phyloP scores from a whole-genome alignment of 805 yeast species.

The Candida hispaniensis region DNA sequence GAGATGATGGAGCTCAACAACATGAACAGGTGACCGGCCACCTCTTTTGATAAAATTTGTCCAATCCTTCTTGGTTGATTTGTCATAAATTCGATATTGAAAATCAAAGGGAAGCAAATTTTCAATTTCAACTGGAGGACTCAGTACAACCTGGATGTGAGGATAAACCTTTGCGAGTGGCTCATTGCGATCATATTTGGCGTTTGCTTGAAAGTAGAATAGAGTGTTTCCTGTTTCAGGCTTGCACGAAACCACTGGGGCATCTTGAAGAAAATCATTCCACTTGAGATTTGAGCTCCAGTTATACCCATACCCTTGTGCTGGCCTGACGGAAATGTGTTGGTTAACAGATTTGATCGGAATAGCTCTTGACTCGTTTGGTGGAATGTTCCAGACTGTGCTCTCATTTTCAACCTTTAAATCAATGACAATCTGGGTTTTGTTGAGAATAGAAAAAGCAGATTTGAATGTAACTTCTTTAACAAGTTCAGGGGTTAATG shows the following conservation, averaged over 20 bases:
- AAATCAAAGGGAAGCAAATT: conserved; percentile 79
- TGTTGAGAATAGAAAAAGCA: conserved; percentile 57
- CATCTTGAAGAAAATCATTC: conserved; percentile 56
- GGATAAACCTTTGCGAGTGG: conserved; percentile 72
- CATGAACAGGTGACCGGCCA: conserved; percentile 62
- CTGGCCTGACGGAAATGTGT: conserved; percentile 52
- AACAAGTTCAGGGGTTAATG: conserved; percentile 53
- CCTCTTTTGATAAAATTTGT: conserved; percentile 53
- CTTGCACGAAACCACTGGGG: conserved; percentile 51
- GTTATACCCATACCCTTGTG: conserved; percentile 40
- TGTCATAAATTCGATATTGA: conserved; percentile 64
- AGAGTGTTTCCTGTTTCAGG: conserved; percentile 29
- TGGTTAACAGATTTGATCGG: conserved; percentile 63
- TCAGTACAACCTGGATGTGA: conserved; percentile 61
- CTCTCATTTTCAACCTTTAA: conserved; percentile 29
- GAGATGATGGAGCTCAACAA: conserved; percentile 61
- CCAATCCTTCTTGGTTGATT: conserved; percentile 58
- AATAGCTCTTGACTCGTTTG: conserved; percentile 51
- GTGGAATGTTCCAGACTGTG: conserved; percentile 35
- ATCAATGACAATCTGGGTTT: conserved; percentile 48
- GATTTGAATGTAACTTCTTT: conserved; percentile 73
- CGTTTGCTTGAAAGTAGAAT: conserved; percentile 65
- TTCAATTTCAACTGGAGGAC: conserved; percentile 79
- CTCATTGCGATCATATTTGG: conserved; percentile 51
- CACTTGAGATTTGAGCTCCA: conserved; percentile 48